A percentile compares a stretch with the other conserved stretches of the same genome.
phyloP scores from a whole-genome alignment of 139 green algal species.

The Picochlorum costavermella region DNA sequence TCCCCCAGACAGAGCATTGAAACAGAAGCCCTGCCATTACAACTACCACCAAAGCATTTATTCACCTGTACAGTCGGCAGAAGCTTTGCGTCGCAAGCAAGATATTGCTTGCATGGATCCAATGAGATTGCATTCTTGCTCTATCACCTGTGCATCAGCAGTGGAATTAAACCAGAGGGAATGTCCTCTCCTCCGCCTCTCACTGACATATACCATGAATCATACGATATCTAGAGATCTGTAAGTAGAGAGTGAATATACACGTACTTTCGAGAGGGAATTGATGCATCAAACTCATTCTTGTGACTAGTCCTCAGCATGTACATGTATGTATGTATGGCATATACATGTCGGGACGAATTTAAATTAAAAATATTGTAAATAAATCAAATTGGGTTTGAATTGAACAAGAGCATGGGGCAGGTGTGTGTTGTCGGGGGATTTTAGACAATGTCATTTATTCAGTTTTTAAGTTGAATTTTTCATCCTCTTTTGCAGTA shows the following conservation, averaged over 20 bases:
- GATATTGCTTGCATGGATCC: constrained; percentile 35
- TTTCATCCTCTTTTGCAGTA: constrained; percentile 1
- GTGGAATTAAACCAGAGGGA: constrained; percentile 10
- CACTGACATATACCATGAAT: background rate
- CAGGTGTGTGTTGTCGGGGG: background rate
- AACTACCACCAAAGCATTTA: constrained; percentile 61
- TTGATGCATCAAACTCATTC: no score
- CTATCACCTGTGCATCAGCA: constrained; percentile 26
- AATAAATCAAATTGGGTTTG: no score
- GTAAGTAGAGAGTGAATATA: no score
- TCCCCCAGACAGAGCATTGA: constrained; percentile 8
- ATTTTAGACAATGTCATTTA: background rate
- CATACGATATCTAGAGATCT: no score
- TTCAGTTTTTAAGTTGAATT: background rate
- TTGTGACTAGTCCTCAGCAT: no score
- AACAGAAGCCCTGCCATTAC: constrained; percentile 23
- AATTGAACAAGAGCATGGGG: background rate
- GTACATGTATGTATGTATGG: no score
- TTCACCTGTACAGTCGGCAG: constrained; percentile 82
- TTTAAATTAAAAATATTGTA: no score
- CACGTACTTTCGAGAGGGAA: no score
- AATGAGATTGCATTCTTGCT: constrained; percentile 47
- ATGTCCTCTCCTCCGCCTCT: background rate
- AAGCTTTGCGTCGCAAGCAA: constrained; percentile 19
- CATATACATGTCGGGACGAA: no score